A percentile compares a stretch with the other conserved stretches of the same genome.
Conservation (phyloP, 305 asterid species). For the Stenogyne calaminthoides region DNA sequence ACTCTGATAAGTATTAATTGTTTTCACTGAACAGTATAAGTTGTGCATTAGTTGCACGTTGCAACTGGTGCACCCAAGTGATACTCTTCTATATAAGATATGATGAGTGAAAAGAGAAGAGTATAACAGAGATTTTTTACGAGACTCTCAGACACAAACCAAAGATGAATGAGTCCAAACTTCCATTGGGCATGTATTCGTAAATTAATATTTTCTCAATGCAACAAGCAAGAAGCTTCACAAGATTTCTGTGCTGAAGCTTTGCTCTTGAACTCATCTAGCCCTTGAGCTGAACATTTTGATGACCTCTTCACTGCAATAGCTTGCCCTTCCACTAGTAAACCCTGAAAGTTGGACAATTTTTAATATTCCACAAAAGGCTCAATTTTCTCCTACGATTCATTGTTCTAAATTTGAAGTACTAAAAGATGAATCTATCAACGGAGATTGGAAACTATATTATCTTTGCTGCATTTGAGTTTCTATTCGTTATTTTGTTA, state of each 20-base stretch:
- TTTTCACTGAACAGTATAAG: no score
- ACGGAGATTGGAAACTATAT: no score
- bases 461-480: neutral
- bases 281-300: slow-evolving; percentile 51
- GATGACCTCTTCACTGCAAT: slow-evolving; percentile 60
- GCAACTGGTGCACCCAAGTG: no score
- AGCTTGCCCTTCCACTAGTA: slow-evolving; percentile 35
- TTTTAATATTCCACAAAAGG: neutral
- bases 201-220: slow-evolving; percentile 50
- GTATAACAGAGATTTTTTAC: neutral
- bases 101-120: neutral
- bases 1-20: no score
- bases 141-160: slow-evolving; percentile 34
- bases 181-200: slow-evolving; percentile 51
- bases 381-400: neutral
- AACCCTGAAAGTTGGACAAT: slow-evolving; percentile 39
- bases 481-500: neutral
- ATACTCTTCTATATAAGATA: neutral
- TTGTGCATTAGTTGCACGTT: no score
- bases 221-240: slow-evolving; percentile 57
- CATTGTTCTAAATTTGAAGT: neutral
- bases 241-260: slow-evolving; percentile 65
- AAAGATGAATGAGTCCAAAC: slow-evolving; percentile 45
- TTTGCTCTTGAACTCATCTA: slow-evolving; percentile 50
- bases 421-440: neutral